Base-by-base conservation (phyloP, 139 green algal genomes). In the Chlorella vulgaris region DNA sequence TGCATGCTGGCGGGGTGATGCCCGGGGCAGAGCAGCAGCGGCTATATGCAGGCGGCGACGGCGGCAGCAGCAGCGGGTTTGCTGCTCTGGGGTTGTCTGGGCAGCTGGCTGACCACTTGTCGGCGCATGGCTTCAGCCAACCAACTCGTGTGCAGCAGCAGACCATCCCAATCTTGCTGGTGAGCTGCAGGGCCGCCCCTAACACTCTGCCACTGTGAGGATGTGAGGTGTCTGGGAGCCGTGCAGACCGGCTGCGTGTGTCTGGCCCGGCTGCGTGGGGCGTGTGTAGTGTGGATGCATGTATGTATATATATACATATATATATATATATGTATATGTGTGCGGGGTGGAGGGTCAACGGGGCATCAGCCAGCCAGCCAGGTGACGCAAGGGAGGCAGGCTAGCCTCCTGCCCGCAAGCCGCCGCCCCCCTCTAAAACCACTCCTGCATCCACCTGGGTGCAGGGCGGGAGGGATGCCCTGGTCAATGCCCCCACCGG, bases 401-500 rank as follows among this genome's bases (percentile, higher is more conserved):
- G n/a, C n/a, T n/a, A n/a, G n/a, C n/a, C n/a, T n/a, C n/a, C n/a
- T n/a, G n/a, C n/a, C n/a, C n/a, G n/a, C n/a, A n/a, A n/a, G n/a
- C n/a, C n/a, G n/a, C n/a, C n/a, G n/a, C n/a, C n/a, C n/a, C n/a
- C n/a, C n/a, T n/a, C n/a, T n/a, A n/a, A n/a, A n/a, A n/a, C n/a
- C n/a, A n/a, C n/a, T n/a, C n/a, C n/a, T 21, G 61, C 7, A 76
- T 35, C 47, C 15, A 24, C 15, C 47, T 58, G 10, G 15, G 13
- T 58, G 80, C 89, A 94, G 67, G 38, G 50, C 47, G 86, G 91
- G 5, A 74, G 87, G 33, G 94, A 97, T 68, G 91, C 86, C 15
- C 74, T 95, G 22, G 84, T 95, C 47, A 87, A 90, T 22, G 92
- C 94, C 1, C 89, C 92, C 39, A 96, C 92, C 13, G 95, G 95